Evolutionary conservation across 1,284 basidiomycete species (phyloP), one percentile per base, ranked within the genome.

Genomic region (Apiotrichum veenhuisii): DNA sequence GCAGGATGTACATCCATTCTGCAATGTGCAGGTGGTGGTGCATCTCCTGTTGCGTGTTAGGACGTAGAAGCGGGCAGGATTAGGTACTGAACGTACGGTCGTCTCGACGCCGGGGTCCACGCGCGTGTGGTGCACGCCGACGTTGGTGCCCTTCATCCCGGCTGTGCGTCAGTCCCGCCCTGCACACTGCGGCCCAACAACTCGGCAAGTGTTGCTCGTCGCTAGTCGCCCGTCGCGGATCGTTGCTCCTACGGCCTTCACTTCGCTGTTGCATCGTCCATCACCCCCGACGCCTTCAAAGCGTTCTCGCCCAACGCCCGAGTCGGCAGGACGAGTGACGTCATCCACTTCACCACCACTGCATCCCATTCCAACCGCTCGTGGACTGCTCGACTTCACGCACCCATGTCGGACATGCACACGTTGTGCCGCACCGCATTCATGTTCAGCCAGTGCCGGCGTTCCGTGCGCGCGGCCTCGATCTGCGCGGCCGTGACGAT

Each of bases 1-100:
- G 37, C 26, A 64, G 52, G 8, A 69, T 56, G 60, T 69, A 69
- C n/a, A 68, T 26, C 67, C 67, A 68, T 51, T 68, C 67, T 0
- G 58, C 46, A n/a, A 60, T 56, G 48, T 45, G 20, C n/a, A 60
- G 41, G 57, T 68, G 67, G 50, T 66, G 62, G 50, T 68, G 67
- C 37, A 66, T 59, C 17, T 57, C 53, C 62, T 65, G 41, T 3
- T 15, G 48, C 49, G 34, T 36, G 47, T 14, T 22, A 34, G 5
- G 9, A 34, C 22, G 5, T 17, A 41, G 14, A 30, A 38, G 25
- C 25, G 18, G 4, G 36, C 14, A n/a, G 18, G 14, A 14, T 22
- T 17, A 7, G 17, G 20, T 18, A 10, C 10, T n/a, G 20, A 8
- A 58, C 59, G 10, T 25, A 66, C 64, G 20, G 60, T 61, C 11